These are phyloP conservation scores for rapeseed (Brassica napus) DNA, from an alignment of 345 rosid species.

Conservation along the genomic window DNA sequence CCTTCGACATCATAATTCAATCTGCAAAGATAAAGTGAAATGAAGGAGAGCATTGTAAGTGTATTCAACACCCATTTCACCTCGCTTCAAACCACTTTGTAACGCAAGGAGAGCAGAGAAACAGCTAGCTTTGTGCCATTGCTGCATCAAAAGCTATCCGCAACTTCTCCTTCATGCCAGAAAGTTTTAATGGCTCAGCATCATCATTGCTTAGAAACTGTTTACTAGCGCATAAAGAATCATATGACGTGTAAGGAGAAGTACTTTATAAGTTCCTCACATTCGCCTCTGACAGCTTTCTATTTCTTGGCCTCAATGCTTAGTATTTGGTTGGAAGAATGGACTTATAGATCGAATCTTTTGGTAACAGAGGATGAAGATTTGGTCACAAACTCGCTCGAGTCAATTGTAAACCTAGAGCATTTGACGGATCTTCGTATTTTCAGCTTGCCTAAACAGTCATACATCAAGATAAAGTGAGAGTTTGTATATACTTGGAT, in stretches of 20 bases:
- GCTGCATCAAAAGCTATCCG: slow-evolving; percentile 94
- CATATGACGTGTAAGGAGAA: slow-evolving; percentile 55
- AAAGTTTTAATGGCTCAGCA: slow-evolving; percentile 90
- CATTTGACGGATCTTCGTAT: slow-evolving; percentile 91
- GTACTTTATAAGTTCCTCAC: neutral
- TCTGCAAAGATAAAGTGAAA: too few relatives aligned
- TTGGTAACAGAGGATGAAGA: slow-evolving; percentile 89
- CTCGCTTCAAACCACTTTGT: too few relatives aligned
- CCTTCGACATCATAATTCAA: too few relatives aligned
- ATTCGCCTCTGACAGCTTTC: neutral
- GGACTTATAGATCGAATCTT: neutral
- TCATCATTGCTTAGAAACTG: slow-evolving; percentile 96
- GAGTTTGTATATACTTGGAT: slow-evolving; percentile 26
- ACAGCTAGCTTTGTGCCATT: slow-evolving; percentile 73
- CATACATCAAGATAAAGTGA: slow-evolving; percentile 83
- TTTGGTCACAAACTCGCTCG: slow-evolving; percentile 87
- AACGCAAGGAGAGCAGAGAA: slow-evolving; percentile 81
- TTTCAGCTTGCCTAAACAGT: slow-evolving; percentile 80
- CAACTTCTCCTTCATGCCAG: slow-evolving; percentile 98
- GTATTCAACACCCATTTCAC: too few relatives aligned
- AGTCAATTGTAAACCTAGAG: slow-evolving; percentile 88
- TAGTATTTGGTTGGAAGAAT: neutral
- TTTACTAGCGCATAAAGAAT: slow-evolving; percentile 88
- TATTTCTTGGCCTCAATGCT: neutral
- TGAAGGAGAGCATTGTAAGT: too few relatives aligned